phyloP scores from a whole-genome alignment of 2,329 filamentous ascomycete species.

The Diplocarpon rosae region DNA sequence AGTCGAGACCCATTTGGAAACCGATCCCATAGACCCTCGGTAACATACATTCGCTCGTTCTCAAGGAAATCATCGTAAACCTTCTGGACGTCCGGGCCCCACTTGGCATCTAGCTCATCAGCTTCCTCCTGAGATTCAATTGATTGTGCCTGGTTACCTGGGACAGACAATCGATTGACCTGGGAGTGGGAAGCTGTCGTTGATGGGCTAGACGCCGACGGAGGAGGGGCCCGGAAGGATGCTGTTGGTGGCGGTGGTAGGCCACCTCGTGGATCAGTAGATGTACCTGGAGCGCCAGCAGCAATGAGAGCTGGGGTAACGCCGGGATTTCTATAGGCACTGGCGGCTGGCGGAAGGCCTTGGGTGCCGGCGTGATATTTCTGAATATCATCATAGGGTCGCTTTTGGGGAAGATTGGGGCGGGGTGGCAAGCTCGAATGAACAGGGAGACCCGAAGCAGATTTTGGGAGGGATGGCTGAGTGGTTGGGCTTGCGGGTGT shows the following conservation, averaged over 20 bases:
- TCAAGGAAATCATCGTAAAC: constrained; percentile 62
- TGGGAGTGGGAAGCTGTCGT: constrained; percentile 18
- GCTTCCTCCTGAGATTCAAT: constrained; percentile 19
- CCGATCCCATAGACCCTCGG: constrained; percentile 69
- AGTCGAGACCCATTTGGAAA: constrained; percentile 69
- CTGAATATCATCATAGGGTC: constrained; percentile 23
- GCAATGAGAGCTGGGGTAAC: constrained; percentile 22
- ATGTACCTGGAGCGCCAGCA: constrained; percentile 27
- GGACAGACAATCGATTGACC: constrained; percentile 12
- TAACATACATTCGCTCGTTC: constrained; percentile 64
- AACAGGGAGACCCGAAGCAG: constrained; percentile 20
- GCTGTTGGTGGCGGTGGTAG: constrained; percentile 27
- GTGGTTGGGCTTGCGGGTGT: constrained; percentile 14
- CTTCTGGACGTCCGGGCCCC: constrained; percentile 44
- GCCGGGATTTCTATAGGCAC: constrained; percentile 25
- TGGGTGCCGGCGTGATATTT: constrained; percentile 24
- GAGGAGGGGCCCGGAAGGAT: constrained; percentile 21
- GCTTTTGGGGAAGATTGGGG: constrained; percentile 25
- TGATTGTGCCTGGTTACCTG: constrained; percentile 13
- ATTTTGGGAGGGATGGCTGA: constrained; percentile 17
- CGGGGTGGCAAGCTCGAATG: constrained; percentile 29
- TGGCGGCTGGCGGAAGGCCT: constrained; percentile 19
- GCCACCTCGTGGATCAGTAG: constrained; percentile 25
- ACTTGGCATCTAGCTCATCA: constrained; percentile 26
- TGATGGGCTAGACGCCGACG: constrained; percentile 15